Base-by-base conservation (phyloP, 2,329 filamentous ascomycete genomes). In the Tympanopsis confertula region DNA sequence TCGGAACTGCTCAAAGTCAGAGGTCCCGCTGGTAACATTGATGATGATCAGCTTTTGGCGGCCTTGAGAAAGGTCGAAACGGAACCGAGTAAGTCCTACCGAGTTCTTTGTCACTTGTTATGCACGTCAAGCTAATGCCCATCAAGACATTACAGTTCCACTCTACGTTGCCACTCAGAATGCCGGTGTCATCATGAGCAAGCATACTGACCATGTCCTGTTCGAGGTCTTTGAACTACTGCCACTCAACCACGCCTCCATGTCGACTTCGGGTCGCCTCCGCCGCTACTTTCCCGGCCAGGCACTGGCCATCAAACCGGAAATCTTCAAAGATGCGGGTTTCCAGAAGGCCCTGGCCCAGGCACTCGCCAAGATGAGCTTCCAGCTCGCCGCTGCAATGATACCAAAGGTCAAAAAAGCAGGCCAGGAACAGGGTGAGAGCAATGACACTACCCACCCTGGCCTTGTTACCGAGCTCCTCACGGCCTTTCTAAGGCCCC, bases 401-500 rank as follows among this genome's bases (percentile, higher is more conserved):
- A 55, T 57, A 36, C 50, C 55, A 1, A 49, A 51, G 19, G 46
- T 51, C 0, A 44, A 12, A 3, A 75, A 74, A 39, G 62, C 59
- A 1, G 37, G 49, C 0, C 33, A 52, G 1, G 3, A 41, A 0
- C 47, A 58, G 5, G 44, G 48, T 1, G 70, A 77, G 41, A 50
- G 49, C 0, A 59, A 69, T 3, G 69, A 78, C 14, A 68, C 69
- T 0, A 52, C 48, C 0, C 38, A 69, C 38, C 74, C 73, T 1
- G 56, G 50, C 2, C 53, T 75, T 12, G 59, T 78, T 0, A 75
- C 68, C 0, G 65, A 75, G 29, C 57, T 71, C 5, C 49, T 76
- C 1, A 53, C 65, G 3, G 57, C 58, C 0, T 52, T 69, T 3
- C 44, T 74, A 2, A 50, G 52, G 12, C 54, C 61, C 4, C 40